Evolutionary conservation across 441 rosid genomes (phyloP).

Genomic region (Erysimum cheiri): DNA sequence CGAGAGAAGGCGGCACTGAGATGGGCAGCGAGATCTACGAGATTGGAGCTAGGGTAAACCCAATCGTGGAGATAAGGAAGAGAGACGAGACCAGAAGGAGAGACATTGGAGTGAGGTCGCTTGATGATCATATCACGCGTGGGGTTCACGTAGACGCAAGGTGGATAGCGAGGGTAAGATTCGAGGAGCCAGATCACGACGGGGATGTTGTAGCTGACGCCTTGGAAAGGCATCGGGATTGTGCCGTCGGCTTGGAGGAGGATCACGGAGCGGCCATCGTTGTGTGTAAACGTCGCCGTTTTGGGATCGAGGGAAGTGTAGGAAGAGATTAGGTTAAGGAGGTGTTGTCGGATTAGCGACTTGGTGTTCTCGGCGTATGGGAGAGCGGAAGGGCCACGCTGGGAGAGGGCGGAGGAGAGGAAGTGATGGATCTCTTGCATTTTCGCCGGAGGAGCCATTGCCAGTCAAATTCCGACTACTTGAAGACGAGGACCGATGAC

Average conservation of each 20-base stretch:
- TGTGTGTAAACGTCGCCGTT: conserved; percentile 90
- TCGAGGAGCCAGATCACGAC: conserved; percentile 91
- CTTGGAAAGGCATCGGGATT: conserved; percentile 79
- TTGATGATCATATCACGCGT: conserved; percentile 93
- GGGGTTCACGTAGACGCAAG: conserved; percentile 86
- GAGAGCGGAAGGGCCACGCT: conserved; percentile 78
- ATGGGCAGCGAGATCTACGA: conserved; percentile 69
- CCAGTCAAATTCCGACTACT: neutral
- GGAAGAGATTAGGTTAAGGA: conserved; percentile 57
- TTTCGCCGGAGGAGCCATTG: conserved; percentile 51
- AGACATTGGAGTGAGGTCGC: conserved; percentile 77
- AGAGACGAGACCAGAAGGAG: conserved; percentile 89
- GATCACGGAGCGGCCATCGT: conserved; percentile 93
- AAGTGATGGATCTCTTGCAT: conserved; percentile 70
- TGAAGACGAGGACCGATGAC: neutral
- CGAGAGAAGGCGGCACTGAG: conserved; percentile 62
- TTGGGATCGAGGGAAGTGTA: conserved; percentile 87
- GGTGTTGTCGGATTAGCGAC: conserved; percentile 91
- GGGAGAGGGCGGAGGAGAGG: conserved; percentile 82
- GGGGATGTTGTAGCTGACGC: conserved; percentile 89
- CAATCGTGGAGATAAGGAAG: conserved; percentile 76
- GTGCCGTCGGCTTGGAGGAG: conserved; percentile 98
- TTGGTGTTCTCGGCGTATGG: conserved; percentile 84
- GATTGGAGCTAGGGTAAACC: conserved; percentile 88
- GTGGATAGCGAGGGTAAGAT: conserved; percentile 86